Conservation (phyloP, 331 rosid species). For the Pyrus hybrid region DNA sequence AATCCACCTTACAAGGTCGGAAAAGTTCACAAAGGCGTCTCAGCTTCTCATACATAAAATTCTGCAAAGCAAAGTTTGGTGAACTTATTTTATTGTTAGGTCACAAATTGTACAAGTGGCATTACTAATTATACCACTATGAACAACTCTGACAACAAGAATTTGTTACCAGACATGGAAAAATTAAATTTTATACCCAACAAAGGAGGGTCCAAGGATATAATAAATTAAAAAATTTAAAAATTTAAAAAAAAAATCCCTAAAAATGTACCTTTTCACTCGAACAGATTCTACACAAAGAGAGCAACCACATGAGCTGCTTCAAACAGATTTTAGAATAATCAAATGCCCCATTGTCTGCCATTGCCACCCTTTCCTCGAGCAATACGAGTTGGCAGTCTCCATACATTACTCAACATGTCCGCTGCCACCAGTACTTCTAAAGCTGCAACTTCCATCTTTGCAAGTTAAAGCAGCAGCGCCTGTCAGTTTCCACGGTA, state of each 20-base stretch:
- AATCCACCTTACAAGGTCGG: fast-evolving
- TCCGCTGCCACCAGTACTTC: constrained; percentile 36
- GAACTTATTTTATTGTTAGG: background rate
- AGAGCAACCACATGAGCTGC: constrained; percentile 44
- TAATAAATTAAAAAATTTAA: background rate
- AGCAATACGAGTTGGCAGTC: constrained; percentile 64
- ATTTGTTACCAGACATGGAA: constrained; percentile 22
- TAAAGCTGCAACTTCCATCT: constrained; percentile 37
- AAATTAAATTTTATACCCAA: constrained; percentile 18
- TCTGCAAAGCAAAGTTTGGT: background rate
- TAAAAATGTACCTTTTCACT: constrained; percentile 22
- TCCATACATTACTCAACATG: constrained; percentile 76
- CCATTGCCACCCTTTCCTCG: constrained; percentile 61
- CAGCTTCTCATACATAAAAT: background rate
- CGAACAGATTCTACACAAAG: constrained; percentile 31
- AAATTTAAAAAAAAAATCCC: background rate
- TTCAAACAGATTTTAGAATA: constrained; percentile 26
- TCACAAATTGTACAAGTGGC: background rate
- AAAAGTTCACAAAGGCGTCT: fast-evolving
- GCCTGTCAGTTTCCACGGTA: constrained; percentile 5
- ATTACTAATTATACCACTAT: constrained; percentile 10
- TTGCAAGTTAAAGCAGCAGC: constrained; percentile 15
- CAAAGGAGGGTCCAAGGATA: constrained; percentile 15
- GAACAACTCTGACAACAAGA: constrained; percentile 27
- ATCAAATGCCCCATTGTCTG: constrained; percentile 65